Conservation (phyloP, 768 basidiomycete genomes). For the Lactarius psammicola region DNA sequence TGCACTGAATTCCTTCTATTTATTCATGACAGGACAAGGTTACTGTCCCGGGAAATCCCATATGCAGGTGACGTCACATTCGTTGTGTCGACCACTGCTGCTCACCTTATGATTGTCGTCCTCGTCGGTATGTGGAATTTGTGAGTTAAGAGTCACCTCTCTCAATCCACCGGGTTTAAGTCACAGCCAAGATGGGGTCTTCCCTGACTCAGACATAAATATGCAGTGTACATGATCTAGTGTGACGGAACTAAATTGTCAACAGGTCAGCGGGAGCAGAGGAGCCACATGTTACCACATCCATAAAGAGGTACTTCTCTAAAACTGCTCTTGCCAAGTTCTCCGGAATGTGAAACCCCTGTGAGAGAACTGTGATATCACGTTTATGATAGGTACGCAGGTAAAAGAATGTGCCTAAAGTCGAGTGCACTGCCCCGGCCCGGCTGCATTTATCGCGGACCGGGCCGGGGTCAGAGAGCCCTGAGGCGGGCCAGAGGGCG, state of each 20-base stretch:
- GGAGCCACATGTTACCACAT: slow-evolving; percentile 1
- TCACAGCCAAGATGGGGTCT: background rate
- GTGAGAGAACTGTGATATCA: slow-evolving; percentile 9
- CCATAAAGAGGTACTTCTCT: slow-evolving; percentile 11
- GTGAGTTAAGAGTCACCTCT: background rate
- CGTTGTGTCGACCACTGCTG: background rate
- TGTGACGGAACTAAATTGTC: background rate
- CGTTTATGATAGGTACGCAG: slow-evolving; percentile 11
- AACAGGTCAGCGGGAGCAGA: background rate
- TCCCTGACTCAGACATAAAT: background rate
- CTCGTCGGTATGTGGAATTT: background rate
- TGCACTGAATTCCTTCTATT: background rate
- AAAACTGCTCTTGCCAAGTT: background rate
- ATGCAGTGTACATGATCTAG: background rate
- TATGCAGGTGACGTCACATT: slow-evolving; percentile 15
- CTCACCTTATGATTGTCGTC: background rate
- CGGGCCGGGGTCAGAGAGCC: too few relatives aligned
- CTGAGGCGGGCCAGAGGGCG: background rate
- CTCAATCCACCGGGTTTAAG: background rate
- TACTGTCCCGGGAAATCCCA: background rate
- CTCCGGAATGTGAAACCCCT: background rate
- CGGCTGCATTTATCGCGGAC: background rate
- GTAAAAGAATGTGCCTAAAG: background rate
- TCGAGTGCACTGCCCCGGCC: background rate
- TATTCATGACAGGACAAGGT: background rate